phyloP scores from a whole-genome alignment of 805 yeast genomes.

The Candida parachauliodes region DNA sequence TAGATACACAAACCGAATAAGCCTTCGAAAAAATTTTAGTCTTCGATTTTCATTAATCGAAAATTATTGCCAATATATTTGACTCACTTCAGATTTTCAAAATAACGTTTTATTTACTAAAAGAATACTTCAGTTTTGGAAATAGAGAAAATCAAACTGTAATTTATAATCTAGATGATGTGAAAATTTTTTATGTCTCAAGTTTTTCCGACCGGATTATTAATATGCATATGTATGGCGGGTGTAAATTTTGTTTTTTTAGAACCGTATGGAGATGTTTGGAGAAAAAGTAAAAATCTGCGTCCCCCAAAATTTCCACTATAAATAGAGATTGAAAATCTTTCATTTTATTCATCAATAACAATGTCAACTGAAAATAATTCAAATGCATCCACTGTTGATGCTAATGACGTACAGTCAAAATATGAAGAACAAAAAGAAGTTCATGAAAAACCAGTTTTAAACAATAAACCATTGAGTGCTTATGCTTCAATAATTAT shows the following conservation, averaged over 20 bases:
- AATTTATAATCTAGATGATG: no score
- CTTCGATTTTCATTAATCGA: background rate
- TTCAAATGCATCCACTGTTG: conserved; percentile 7
- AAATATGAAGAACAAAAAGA: conserved; percentile 7
- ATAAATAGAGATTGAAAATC: conserved; percentile 1
- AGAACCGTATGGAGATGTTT: conserved; percentile 6
- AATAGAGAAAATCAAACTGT: background rate
- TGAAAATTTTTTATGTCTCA: background rate
- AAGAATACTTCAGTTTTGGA: no score
- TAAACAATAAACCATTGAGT: conserved; percentile 7
- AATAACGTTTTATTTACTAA: no score
- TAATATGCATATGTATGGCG: background rate
- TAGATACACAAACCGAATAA: no score
- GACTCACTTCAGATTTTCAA: no score
- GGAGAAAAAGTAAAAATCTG: conserved; percentile 1
- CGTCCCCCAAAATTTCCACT: conserved; percentile 4
- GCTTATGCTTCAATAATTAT: conserved; percentile 32
- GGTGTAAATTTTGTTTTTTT: background rate
- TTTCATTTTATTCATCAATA: background rate
- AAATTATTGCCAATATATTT: no score
- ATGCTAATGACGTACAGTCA: conserved; percentile 4
- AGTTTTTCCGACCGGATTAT: conserved; percentile 8
- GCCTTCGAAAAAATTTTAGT: background rate
- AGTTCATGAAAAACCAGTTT: background rate
- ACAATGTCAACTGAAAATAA: conserved; percentile 5